phyloP scores from a whole-genome alignment of 2,329 filamentous ascomycete genomes.

The Nothophaeocryptopus gaeumannii region DNA sequence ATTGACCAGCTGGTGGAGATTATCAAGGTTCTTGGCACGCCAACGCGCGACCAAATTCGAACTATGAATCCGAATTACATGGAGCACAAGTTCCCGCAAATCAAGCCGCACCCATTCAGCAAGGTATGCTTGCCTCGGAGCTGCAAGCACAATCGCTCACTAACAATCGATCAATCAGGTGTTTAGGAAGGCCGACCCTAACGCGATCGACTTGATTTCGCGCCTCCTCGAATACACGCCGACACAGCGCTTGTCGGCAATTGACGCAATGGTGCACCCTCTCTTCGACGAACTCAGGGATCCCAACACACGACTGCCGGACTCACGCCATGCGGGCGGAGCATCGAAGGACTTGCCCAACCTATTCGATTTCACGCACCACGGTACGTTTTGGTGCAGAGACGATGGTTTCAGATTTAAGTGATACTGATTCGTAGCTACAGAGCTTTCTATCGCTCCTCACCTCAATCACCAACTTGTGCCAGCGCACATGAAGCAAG shows the following conservation, averaged over 20 bases:
- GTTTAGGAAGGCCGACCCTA: slow-evolving; percentile 90
- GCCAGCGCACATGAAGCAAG: slow-evolving; percentile 73
- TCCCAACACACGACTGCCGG: slow-evolving; percentile 83
- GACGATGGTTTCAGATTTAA: not conserved
- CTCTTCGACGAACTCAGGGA: slow-evolving; percentile 98
- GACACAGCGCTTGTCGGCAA: slow-evolving; percentile 85
- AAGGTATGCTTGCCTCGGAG: slow-evolving; percentile 56
- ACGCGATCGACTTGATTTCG: slow-evolving; percentile 92
- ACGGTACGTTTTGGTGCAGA: slow-evolving; percentile 59
- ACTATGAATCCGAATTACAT: slow-evolving; percentile 99
- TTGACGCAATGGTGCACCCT: slow-evolving; percentile 96
- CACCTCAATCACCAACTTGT: slow-evolving; percentile 84
- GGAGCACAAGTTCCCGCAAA: slow-evolving; percentile 99
- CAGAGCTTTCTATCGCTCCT: slow-evolving; percentile 94
- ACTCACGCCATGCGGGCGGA: slow-evolving; percentile 85
- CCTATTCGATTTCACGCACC: slow-evolving; percentile 89
- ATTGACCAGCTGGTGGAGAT: slow-evolving; percentile 99
- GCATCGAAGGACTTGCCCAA: slow-evolving; percentile 76
- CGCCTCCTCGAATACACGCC: slow-evolving; percentile 94
- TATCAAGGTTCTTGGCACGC: slow-evolving; percentile 97
- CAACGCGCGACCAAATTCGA: slow-evolving; percentile 94
- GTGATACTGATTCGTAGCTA: slow-evolving; percentile 10
- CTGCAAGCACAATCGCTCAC: not conserved
- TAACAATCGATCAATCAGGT: slow-evolving; percentile 53
- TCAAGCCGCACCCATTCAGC: slow-evolving; percentile 98